These are phyloP conservation scores for Monilinia aucupariae DNA, from an alignment of 2,329 filamentous ascomycete genomes.

Conservation along the genomic window DNA sequence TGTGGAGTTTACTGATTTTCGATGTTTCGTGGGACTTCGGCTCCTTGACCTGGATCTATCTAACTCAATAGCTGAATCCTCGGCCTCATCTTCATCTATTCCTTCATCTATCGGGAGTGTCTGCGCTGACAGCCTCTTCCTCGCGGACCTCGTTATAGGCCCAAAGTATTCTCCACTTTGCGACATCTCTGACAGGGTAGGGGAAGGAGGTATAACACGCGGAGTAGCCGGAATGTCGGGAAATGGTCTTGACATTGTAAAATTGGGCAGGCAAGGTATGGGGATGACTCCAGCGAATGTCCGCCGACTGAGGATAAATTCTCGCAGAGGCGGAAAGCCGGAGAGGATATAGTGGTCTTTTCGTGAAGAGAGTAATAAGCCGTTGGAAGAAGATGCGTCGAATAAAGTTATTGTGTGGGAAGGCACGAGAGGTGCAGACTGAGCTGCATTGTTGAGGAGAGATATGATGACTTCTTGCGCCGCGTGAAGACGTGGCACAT, in stretches of 20 bases:
- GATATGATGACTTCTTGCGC: conserved; percentile 32
- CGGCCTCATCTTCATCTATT: conserved; percentile 40
- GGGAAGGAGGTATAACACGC: conserved; percentile 84
- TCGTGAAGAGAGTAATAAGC: conserved; percentile 40
- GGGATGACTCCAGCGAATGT: conserved; percentile 52
- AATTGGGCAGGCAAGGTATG: conserved; percentile 54
- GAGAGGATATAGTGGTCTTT: conserved; percentile 49
- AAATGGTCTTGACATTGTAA: conserved; percentile 37
- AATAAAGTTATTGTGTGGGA: conserved; percentile 51
- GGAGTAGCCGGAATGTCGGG: conserved; percentile 67
- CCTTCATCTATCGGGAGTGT: conserved; percentile 54
- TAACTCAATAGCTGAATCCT: conserved; percentile 27
- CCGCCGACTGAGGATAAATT: conserved; percentile 43
- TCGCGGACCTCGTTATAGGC: conserved; percentile 71
- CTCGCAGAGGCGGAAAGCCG: conserved; percentile 44
- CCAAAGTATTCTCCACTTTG: conserved; percentile 59
- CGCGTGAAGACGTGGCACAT: conserved; percentile 31
- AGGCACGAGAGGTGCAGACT: conserved; percentile 48
- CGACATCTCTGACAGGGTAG: conserved; percentile 59
- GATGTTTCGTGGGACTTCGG: conserved; percentile 37
- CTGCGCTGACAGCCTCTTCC: conserved; percentile 51
- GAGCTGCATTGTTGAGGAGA: conserved; percentile 50
- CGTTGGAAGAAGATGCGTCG: conserved; percentile 26
- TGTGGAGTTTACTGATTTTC: conserved; percentile 50
- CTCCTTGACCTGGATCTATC: conserved; percentile 34